Evolutionary conservation across 129 eudicot species (phyloP).

Genomic region (Ambrosia artemisiifolia): DNA sequence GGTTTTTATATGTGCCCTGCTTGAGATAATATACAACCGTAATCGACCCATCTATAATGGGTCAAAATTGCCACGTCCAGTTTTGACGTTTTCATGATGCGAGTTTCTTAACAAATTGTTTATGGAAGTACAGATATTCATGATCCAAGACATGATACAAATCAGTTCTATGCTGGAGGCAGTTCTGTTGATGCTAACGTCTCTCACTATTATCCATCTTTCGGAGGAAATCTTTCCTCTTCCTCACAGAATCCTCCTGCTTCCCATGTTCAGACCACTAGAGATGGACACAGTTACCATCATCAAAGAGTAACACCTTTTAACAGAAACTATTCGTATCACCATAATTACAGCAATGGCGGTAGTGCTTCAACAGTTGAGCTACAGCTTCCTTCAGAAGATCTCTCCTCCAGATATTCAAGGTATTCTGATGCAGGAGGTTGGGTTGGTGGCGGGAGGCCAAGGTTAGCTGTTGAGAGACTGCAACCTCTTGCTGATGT

Average conservation of each 20-base stretch:
- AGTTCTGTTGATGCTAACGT: conserved; percentile 9
- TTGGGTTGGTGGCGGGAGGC: conserved; percentile 17
- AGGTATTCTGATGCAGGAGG: conserved; percentile 20
- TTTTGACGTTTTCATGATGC: background rate
- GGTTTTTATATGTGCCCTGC: background rate
- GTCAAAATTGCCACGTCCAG: background rate
- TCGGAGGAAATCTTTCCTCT: conserved; percentile 18
- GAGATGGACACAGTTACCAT: conserved; percentile 20
- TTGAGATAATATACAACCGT: background rate
- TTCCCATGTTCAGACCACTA: conserved; percentile 19
- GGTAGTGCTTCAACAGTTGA: conserved; percentile 3
- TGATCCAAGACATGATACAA: conserved; percentile 9
- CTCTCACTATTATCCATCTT: background rate
- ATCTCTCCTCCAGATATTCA: conserved; percentile 17
- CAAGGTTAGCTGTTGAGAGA: conserved; percentile 22
- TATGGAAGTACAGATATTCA: conserved; percentile 25
- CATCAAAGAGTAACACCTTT: conserved; percentile 26
- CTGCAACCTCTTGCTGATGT: conserved; percentile 21
- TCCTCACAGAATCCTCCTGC: conserved; percentile 27
- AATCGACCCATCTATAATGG: background rate
- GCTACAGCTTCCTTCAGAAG: conserved; percentile 5
- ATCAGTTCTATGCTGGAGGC: conserved; percentile 21
- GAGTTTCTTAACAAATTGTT: background rate
- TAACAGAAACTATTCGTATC: conserved; percentile 11
- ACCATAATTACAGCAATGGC: conserved; percentile 4